Percentiles rank a stretch among this genome's conserved stretches.
These are phyloP conservation scores for Neurospora terricola DNA, from an alignment of 495 filamentous ascomycete species.

Conservation along the genomic window DNA sequence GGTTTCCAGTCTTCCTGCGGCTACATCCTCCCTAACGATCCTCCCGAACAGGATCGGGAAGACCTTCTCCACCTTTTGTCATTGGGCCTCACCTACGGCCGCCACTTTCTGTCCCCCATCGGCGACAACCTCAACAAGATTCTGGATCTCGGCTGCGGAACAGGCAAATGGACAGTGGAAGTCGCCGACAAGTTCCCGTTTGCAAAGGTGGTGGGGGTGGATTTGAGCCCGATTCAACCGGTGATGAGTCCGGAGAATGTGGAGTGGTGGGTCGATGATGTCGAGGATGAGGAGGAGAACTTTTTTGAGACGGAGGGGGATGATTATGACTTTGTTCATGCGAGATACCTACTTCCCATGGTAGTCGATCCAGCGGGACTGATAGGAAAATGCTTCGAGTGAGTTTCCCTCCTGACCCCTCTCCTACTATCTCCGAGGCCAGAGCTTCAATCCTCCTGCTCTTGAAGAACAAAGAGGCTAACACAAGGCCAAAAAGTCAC, in stretches of 20 bases:
- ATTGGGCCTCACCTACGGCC: conserved; percentile 35
- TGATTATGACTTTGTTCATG: conserved; percentile 28
- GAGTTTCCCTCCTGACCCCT: background rate
- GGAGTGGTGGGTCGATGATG: conserved; percentile 33
- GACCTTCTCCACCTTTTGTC: conserved; percentile 49
- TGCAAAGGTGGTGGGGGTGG: conserved; percentile 23
- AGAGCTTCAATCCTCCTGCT: background rate
- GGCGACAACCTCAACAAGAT: conserved; percentile 35
- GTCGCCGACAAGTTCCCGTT: conserved; percentile 28
- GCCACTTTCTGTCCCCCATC: conserved; percentile 44
- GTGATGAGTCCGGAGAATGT: conserved; percentile 27
- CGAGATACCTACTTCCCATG: conserved; percentile 27
- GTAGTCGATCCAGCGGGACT: conserved; percentile 33
- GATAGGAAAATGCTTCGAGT: conserved; percentile 17
- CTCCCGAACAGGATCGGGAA: conserved; percentile 17
- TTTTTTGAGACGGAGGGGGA: background rate
- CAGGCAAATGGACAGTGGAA: conserved; percentile 53
- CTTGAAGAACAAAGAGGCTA: background rate
- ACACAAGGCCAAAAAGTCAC: conserved; percentile 8
- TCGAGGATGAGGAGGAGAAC: conserved; percentile 28
- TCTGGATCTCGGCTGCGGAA: conserved; percentile 54
- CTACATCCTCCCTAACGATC: conserved; percentile 20
- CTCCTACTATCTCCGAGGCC: background rate
- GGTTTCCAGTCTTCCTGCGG: conserved; percentile 1
- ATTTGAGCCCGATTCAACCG: conserved; percentile 31